phyloP scores from a whole-genome alignment of 352 stramenopile genomes.

The Pythium vanterpoolii region DNA sequence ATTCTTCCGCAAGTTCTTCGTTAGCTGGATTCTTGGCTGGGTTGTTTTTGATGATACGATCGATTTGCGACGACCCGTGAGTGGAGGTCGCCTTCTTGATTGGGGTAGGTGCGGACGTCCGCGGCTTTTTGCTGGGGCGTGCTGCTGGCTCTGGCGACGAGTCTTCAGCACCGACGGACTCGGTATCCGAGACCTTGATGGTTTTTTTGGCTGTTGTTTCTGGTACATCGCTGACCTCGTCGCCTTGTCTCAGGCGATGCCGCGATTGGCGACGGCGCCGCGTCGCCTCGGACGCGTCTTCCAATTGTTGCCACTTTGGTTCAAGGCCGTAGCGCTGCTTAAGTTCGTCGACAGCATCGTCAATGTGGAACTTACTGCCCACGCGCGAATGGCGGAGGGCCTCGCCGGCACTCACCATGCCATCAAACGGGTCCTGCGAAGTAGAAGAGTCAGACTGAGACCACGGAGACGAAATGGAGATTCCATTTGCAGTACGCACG shows the following conservation, averaged over 20 bases:
- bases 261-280: constrained; percentile 31
- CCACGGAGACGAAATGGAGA: background rate
- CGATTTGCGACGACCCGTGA: constrained; percentile 12
- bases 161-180: background rate
- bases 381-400: constrained; percentile 21
- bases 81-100: background rate
- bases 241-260: constrained; percentile 12
- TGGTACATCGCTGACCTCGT: background rate
- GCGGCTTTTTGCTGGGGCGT: background rate
- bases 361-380: constrained; percentile 28
- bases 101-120: background rate
- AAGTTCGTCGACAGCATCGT: constrained; percentile 56
- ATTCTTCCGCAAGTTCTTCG: constrained; percentile 37
- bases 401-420: constrained; percentile 14
- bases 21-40: constrained; percentile 35
- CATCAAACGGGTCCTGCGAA: constrained; percentile 20
- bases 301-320: constrained; percentile 45
- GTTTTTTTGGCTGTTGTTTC: background rate
- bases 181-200: background rate
- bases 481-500: constrained; percentile 6
- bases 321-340: constrained; percentile 53
- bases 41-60: constrained; percentile 35
- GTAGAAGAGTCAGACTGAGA: background rate
- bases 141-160: background rate
- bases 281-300: constrained; percentile 38